A percentile compares a stretch with the other conserved stretches of the same genome.
Conservation (phyloP, 2,329 filamentous ascomycete species). For the Diaporthe aspalathi region DNA sequence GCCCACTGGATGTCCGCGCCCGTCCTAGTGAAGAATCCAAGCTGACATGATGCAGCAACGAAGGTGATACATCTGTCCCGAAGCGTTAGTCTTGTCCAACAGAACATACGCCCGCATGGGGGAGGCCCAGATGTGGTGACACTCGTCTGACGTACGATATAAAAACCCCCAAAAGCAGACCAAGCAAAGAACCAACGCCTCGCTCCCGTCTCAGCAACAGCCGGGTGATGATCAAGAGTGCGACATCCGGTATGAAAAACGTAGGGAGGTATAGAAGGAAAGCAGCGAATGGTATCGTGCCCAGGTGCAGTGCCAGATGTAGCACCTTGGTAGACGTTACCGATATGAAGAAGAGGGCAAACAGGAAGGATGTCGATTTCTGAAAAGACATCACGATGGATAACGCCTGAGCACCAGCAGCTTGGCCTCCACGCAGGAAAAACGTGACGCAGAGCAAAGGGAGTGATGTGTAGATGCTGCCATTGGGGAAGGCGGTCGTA, state of each 20-base stretch:
- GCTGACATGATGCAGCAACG: slow-evolving; percentile 20
- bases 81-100: not conserved
- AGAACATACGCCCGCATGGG: not conserved
- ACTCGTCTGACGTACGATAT: slow-evolving; percentile 16
- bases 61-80: slow-evolving; percentile 15
- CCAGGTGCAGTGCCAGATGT: slow-evolving; percentile 15
- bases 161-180: slow-evolving; percentile 21
- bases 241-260: slow-evolving; percentile 18
- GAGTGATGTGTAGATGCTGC: slow-evolving; percentile 7
- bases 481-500: slow-evolving; percentile 10
- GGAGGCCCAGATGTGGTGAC: not conserved
- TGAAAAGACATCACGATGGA: slow-evolving; percentile 28
- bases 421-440: slow-evolving; percentile 26
- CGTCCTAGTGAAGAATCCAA: slow-evolving; percentile 20
- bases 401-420: slow-evolving; percentile 27
- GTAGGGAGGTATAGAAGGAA: slow-evolving; percentile 30
- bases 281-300: slow-evolving; percentile 12
- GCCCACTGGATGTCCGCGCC: slow-evolving; percentile 27
- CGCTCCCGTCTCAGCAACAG: slow-evolving; percentile 19
- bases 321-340: slow-evolving; percentile 16
- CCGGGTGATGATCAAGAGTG: slow-evolving; percentile 6
- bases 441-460: slow-evolving; percentile 10
- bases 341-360: slow-evolving; percentile 24
- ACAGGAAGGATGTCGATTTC: slow-evolving; percentile 22
- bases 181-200: slow-evolving; percentile 28